Base-by-base conservation (phyloP, 2,329 filamentous ascomycete species). In the Pseudogymnoascus sp. region DNA sequence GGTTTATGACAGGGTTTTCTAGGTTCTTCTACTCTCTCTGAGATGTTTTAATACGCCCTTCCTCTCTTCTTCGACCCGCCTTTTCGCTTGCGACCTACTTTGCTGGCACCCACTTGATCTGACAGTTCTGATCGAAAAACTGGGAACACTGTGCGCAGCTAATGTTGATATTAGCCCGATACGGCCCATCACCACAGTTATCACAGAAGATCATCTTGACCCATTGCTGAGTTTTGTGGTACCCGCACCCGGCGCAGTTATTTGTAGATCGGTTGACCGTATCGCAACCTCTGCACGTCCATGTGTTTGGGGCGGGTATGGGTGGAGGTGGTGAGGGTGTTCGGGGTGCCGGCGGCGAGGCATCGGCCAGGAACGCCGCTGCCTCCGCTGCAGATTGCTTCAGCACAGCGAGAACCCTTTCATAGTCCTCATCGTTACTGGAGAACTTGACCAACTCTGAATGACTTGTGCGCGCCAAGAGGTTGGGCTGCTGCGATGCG, bases 381-480 rank as follows among this genome's bases (percentile, higher is more conserved):
- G 28, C 34, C 34, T 73, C 70, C 18, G 74, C 69, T 31, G 72
- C 69, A 78, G 59, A 93, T 78, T n/a, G n/a, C n/a, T n/a, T n/a
- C 72, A 92, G 88, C n/a, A 87, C 82, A 6, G 90, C 83, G 72
- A n/a, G n/a, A n/a, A n/a, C n/a, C n/a, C n/a, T n/a, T n/a, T 96
- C 90, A 70, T 92, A 93, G 74, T 97, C 93, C 74, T 97, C n/a
- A n/a, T n/a, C n/a, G n/a, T n/a, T n/a, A n/a, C n/a, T n/a, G n/a
- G n/a, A n/a, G n/a, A n/a, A n/a, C n/a, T n/a, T n/a, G n/a, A n/a
- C n/a, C n/a, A n/a, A n/a, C n/a, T n/a, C n/a, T n/a, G n/a, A n/a
- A n/a, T n/a, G n/a, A n/a, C n/a, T n/a, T n/a, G n/a, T n/a, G n/a
- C n/a, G 93, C 0, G 91, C 91, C 59, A 88, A 83, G 43, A 86